Conservation (phyloP, 768 basidiomycete genomes). For the Suillus tomentosus region DNA sequence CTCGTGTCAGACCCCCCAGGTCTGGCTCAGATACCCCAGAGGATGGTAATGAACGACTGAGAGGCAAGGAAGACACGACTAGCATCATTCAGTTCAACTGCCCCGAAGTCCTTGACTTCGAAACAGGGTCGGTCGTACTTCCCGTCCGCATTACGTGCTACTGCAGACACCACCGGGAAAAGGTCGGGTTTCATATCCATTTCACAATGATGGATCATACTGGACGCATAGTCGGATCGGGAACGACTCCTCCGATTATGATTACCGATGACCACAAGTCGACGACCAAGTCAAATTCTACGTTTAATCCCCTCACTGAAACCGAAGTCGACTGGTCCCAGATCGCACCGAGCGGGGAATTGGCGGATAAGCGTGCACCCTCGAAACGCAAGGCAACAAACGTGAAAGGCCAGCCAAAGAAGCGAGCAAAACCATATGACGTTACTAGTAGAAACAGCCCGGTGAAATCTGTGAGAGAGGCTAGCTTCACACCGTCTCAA, state of each 20-base stretch:
- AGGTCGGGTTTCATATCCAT: constrained; percentile 89
- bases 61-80: constrained; percentile 61
- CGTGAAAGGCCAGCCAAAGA: constrained; percentile 51
- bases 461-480: constrained; percentile 55
- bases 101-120: constrained; percentile 85
- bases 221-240: constrained; percentile 80
- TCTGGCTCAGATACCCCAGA: constrained; percentile 74
- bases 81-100: constrained; percentile 97
- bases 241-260: constrained; percentile 89
- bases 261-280: constrained; percentile 99
- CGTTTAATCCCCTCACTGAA: constrained; percentile 37
- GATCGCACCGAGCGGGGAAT: constrained; percentile 24
- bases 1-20: constrained; percentile 75
- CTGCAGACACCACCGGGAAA: constrained; percentile 97
- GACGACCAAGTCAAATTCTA: constrained; percentile 34
- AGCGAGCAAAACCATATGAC: constrained; percentile 75
- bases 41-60: constrained; percentile 49
- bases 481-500: constrained; percentile 45
- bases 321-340: constrained; percentile 56
- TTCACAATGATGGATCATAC: constrained; percentile 81
- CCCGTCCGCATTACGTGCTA: constrained; percentile 97
- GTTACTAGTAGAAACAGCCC: constrained; percentile 31
- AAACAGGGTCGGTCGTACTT: constrained; percentile 81
- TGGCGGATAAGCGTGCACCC: constrained; percentile 39
- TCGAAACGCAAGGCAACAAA: constrained; percentile 48